Evolutionary conservation across 2,329 filamentous ascomycete genomes (phyloP).

Genomic region (Talaromyces islandicus): DNA sequence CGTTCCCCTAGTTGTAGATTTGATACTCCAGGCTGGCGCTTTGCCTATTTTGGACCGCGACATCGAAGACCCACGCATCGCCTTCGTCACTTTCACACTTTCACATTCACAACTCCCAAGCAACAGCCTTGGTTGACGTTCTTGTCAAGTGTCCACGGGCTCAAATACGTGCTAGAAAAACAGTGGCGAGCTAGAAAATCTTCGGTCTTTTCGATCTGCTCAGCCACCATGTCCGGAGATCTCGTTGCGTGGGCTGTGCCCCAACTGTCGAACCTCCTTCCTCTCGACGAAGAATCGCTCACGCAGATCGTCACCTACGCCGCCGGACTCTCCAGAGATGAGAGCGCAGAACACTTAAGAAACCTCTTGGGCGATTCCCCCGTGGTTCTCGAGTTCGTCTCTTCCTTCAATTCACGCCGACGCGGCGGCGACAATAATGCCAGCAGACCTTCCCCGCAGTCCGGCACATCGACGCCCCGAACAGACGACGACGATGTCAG

Average conservation of each 20-base stretch:
- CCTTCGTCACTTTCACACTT: neutral
- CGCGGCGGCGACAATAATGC: constrained; percentile 24
- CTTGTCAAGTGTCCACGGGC: neutral
- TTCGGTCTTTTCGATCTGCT: neutral
- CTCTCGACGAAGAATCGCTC: constrained; percentile 77
- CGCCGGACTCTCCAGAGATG: constrained; percentile 65
- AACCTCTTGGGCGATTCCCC: constrained; percentile 84
- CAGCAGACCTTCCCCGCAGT: constrained; percentile 9
- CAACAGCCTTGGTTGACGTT: neutral
- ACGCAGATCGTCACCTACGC: constrained; percentile 81
- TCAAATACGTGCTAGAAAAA: neutral
- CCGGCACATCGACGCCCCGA: constrained; percentile 3
- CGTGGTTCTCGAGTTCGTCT: constrained; percentile 65
- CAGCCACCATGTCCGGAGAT: constrained; percentile 21
- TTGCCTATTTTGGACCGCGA: neutral
- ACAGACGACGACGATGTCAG: constrained; percentile 9
- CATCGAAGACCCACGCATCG: neutral
- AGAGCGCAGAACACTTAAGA: constrained; percentile 76
- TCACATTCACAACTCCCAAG: neutral
- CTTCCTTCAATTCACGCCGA: constrained; percentile 65
- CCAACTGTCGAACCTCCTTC: constrained; percentile 73
- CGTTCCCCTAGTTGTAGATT: too few species aligned
- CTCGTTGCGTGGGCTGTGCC: constrained; percentile 54
- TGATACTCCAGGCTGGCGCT: neutral
- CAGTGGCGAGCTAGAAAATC: neutral